Evolutionary conservation across 345 rosid species (phyloP), one percentile per base, ranked within the genome.

Genomic region (Sonneratia caseolaris): DNA sequence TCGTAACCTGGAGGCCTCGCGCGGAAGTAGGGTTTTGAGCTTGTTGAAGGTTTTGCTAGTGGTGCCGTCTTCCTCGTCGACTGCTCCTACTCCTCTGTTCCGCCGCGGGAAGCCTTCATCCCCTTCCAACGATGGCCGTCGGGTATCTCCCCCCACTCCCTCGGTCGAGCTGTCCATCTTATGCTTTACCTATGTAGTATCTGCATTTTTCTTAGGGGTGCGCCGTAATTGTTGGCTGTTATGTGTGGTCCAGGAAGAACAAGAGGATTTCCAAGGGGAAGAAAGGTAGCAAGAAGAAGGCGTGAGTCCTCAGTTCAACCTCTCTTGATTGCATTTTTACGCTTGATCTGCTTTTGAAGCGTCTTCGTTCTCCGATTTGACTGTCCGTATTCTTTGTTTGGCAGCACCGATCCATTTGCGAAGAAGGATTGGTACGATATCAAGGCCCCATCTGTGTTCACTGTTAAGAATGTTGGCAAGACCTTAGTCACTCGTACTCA

Each of bases 261-360:
- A 95, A 95, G 92, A 76, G 97, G 79, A 91, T 95, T 81, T 95
- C 99, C 2, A 95, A 92, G 87, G 96, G 99, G 37, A 90, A 89
- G 88, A 95, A 90, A 79, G 97, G 97, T 69, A 88, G 99, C 36
- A 90, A 95, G 83, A 95, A 95, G 97, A 95, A 95, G 85, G 82
- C 84, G 97, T 92, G 73, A 92, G 93, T 81, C 65, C 37, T 27
- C 37, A 27, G 22, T 61, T 24, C 16, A 2, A 4, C 37, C 36
- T 11, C 15, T 61, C 3, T 42, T 51, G 49, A 47, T 53, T 40
- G 57, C 14, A 11, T 62, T 51, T 56, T 38, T 32, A 24, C 43
- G 2, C 7, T 19, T 40, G 64, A 21, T 45, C 32, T 65, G 59
- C 38, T 42, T 37, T 2, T 15, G 5, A 4, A 19, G 7, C 7